Evolutionary conservation across 176 grass and related monocot species (phyloP), one percentile per base, ranked within the genome.

Genomic region (Carex littledalei): DNA sequence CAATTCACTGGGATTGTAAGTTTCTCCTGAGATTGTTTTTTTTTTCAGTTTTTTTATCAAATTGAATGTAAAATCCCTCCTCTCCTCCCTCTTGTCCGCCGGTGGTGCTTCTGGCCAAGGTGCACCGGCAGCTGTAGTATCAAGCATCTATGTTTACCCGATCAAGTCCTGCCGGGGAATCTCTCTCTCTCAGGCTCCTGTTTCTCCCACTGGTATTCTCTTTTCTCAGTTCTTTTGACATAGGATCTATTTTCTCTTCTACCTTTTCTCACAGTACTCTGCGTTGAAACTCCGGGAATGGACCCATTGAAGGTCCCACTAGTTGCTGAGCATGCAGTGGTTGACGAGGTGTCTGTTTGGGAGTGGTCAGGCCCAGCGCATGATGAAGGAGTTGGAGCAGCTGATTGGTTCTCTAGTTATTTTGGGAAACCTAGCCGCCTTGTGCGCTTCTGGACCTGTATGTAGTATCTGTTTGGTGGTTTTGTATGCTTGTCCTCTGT

Each of bases 151-250:
- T 32, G 24, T 97, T 7, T 97, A 97, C 86, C 94, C 94, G 6
- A 87, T 97, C 89, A 97, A 97, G 74, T 92, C 94, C 24, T 97
- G 94, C 80, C 85, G 86, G 39, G 94, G 92, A 1, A 90, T 97
- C 82, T 87, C 89, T 18, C 86, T 94, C 66, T 83, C 89, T 20
- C 81, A 91, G 79, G 94, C 94, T 58, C 87, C 87, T 54, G 31
- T 97, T 90, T 87, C 89, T 57, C 41, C 89, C 86, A 94, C 92
- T 3, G 92, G 95, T 93, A 90, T 35, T 59, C 7, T 2, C 22
- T 63, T 21, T 29, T 18, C 26, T 14, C 39, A 29, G 24, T 84
- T 81, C 31, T 3, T 63, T 59, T 2, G 39, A 61, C 9, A 29
- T 29, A 37, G 4, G 21, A 50, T 55, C 14, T 69, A 15, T 63